phyloP scores from a whole-genome alignment of 1,284 basidiomycete species.

The Sanghuangporus weigelae region DNA sequence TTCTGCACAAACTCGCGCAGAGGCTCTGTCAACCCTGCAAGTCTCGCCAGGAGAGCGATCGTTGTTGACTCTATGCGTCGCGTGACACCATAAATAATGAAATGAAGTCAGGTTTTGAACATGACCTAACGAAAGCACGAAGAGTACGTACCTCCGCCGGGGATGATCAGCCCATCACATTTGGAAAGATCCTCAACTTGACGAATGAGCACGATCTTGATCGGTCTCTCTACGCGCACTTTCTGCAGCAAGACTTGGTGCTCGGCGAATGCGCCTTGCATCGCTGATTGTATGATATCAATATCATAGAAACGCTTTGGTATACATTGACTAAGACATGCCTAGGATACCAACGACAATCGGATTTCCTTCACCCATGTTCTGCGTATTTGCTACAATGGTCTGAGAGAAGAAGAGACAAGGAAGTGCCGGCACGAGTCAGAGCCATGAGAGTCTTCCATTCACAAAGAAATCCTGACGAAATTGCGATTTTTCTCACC shows the following conservation, averaged over 20 bases:
- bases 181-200: constrained; percentile 67
- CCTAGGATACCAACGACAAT: constrained; percentile 34
- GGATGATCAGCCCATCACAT: constrained; percentile 89
- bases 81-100: not conserved
- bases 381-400: not conserved
- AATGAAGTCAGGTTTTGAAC: not conserved
- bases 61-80: constrained; percentile 76
- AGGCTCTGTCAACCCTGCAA: constrained; percentile 77
- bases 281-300: constrained; percentile 42
- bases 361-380: constrained; percentile 9
- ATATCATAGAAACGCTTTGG: not conserved
- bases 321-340: constrained; percentile 17
- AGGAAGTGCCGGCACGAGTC: not conserved
- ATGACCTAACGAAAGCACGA: not conserved
- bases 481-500: not conserved
- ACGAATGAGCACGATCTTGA: constrained; percentile 65
- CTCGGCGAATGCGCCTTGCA: constrained; percentile 93
- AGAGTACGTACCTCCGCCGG: constrained; percentile 66
- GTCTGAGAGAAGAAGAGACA: not conserved
- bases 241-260: constrained; percentile 71
- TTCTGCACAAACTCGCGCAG: constrained; percentile 63
- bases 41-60: constrained; percentile 80
- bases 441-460: not conserved
- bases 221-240: constrained; percentile 39
- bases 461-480: not conserved